These are phyloP conservation scores for Grifola frondosa DNA, from an alignment of 1,284 basidiomycete genomes.

Conservation along the genomic window DNA sequence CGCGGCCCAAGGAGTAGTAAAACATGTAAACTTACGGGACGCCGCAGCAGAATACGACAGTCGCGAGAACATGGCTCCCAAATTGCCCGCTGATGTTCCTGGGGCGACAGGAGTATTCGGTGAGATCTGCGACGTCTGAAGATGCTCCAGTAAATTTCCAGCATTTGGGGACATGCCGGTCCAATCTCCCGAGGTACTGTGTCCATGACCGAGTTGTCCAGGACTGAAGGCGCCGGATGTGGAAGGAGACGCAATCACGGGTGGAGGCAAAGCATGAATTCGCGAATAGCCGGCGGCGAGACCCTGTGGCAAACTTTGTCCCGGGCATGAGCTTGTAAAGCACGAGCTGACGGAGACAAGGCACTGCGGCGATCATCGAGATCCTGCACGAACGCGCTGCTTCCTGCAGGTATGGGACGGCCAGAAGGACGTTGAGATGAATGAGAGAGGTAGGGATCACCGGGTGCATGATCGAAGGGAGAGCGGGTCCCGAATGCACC, in stretches of 20 bases:
- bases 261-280: constrained; percentile 70
- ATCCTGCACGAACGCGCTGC: constrained; percentile 25
- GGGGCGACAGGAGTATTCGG: constrained; percentile 2
- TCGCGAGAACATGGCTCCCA: constrained; percentile 33
- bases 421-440: constrained; percentile 25
- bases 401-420: constrained; percentile 28
- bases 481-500: constrained; percentile 27
- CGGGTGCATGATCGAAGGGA: constrained; percentile 31
- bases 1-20: constrained; percentile 3
- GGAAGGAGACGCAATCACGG: constrained; percentile 42
- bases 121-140: constrained; percentile 21
- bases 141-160: constrained; percentile 31
- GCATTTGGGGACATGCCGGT: constrained; percentile 30
- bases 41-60: constrained; percentile 33
- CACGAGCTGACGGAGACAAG: constrained; percentile 64
- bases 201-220: constrained; percentile 23
- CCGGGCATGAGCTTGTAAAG: constrained; percentile 80
- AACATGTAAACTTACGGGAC: constrained; percentile 22
- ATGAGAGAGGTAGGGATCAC: constrained; percentile 25
- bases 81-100: constrained; percentile 20
- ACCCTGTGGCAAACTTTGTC: constrained; percentile 85
- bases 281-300: constrained; percentile 84
- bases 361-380: constrained; percentile 33
- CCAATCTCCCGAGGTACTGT: constrained; percentile 32
- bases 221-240: constrained; percentile 31